Evolutionary conservation across 345 rosid genomes (phyloP), one percentile per base, ranked within the genome.

Genomic region (Alliaria petiolata): DNA sequence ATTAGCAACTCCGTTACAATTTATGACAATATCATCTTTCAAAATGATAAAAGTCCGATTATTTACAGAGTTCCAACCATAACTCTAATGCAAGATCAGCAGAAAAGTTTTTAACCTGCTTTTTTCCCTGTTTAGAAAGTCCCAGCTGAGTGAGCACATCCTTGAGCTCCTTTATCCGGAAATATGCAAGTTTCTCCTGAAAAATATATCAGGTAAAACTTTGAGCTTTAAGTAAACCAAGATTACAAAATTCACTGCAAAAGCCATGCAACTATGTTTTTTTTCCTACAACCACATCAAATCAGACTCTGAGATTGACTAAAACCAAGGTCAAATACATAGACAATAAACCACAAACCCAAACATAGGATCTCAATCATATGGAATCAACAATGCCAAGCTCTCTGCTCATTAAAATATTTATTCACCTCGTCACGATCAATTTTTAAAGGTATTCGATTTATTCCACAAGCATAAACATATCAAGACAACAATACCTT

Each of bases 61-160:
- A 20, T 31, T 19, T 30, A 55, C 54, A 57, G 31, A 34, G 8
- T 38, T 7, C 31, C 13, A 55, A 62, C 46, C 40, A 30, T n/a
- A 62, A 22, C 3, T 19, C 19, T 11, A 50, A 16, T 38, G 33
- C 13, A 70, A 51, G 54, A 49, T 9, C 42, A 17, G 22, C 35
- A 60, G 25, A 3, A 50, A 28, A 31, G 22, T 66, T 30, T 81
- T 2, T 26, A 56, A 89, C 99, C 96, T 95, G 99, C 75, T 91
- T 95, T 82, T 86, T 91, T 65, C 99, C 99, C 76, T 95, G 99
- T 81, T 91, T 95, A 25, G 99, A 86, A 63, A 95, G 93, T 53
- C 96, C 93, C 62, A 89, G 69, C 53, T 83, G 87, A 69, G 86
- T 81, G 42, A 95, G 86, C 68, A 89, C 90, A 83, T 89, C 95